Evolutionary conservation across 2,329 filamentous ascomycete genomes (phyloP), one percentile per base, ranked within the genome.

Genomic region (Mycosphaerelloides madeirae): DNA sequence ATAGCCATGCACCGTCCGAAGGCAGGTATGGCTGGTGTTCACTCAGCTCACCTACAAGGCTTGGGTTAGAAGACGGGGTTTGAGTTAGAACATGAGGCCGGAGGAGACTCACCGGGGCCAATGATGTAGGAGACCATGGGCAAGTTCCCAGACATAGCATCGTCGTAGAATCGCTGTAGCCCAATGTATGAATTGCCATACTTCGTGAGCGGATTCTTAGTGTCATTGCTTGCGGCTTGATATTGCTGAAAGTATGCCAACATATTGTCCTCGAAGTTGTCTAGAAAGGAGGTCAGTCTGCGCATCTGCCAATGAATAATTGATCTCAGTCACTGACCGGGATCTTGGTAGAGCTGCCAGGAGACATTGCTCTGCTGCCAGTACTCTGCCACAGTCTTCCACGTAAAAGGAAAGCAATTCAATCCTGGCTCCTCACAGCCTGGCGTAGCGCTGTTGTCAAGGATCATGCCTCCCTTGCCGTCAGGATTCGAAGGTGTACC

Each of bases 161-260:
- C 67, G 0, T 65, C 57, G 44, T 74, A 76, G 53, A 79, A 78
- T 0, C 67, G 57, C 8, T 73, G 63, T 0, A 78, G 63, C 55
- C 71, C 68, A 12, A 69, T 57, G 40, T 67, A 75, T 3, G 39
- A 42, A 20, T 42, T 64, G 2, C 75, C 74, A 25, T 70, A 68
- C 34, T 71, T 45, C 25, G 72, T 65, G n/a, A 44, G 28, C 5
- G 39, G 39, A 20, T 42, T 35, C 4, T 19, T 32, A 13, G 31
- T 44, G 13, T 31, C 34, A 1, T 56, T 53, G 0, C 56, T 46
- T 1, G 74, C 72, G 0, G 68, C 65, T 47, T 77, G 74, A 57
- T 68, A 78, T 44, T 76, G 73, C 45, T 71, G 41, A 52, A 78
- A 78, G 68, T 73, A 75, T 29, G 74, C 73, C 12, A 75, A 63